Percentiles rank a stretch among this genome's conserved stretches.
Conservation (phyloP, 441 rosid species). For the Gossypium armourianum region DNA sequence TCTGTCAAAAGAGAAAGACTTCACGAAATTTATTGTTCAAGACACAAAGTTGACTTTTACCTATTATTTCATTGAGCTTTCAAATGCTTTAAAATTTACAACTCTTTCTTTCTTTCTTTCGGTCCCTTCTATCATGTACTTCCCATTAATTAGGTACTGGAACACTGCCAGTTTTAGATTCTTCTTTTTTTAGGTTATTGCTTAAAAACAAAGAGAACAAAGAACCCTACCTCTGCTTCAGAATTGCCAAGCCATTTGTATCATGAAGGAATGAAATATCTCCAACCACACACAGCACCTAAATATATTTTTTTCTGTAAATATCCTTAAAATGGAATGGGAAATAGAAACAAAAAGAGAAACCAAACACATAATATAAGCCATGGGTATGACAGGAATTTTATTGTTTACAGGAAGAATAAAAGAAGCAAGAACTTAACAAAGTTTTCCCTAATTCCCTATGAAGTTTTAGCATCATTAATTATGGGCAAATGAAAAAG, state of each 20-base stretch:
- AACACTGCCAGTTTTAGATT: background rate
- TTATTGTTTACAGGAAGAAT: background rate
- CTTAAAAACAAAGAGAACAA: background rate
- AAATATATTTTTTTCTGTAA: background rate
- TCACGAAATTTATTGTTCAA: background rate
- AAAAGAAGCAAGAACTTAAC: background rate
- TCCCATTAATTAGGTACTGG: background rate
- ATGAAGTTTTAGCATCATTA: background rate
- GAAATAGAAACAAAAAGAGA: background rate
- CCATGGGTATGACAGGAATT: background rate
- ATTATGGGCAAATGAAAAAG: background rate
- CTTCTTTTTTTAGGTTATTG: background rate
- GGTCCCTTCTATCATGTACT: background rate
- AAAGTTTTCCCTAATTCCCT: background rate
- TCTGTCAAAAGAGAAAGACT: background rate
- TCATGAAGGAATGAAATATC: conserved; percentile 96
- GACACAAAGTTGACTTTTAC: background rate
- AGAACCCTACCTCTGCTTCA: conserved; percentile 53
- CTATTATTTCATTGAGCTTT: background rate
- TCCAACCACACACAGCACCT: conserved; percentile 78
- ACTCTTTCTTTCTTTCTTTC: background rate
- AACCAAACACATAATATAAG: background rate
- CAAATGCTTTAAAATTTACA: background rate
- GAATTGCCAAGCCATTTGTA: conserved; percentile 80
- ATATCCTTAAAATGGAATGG: conserved; percentile 4